These are phyloP conservation scores for Kluyveromyces wickerhamii DNA, from an alignment of 805 yeast genomes.

Conservation along the genomic window DNA sequence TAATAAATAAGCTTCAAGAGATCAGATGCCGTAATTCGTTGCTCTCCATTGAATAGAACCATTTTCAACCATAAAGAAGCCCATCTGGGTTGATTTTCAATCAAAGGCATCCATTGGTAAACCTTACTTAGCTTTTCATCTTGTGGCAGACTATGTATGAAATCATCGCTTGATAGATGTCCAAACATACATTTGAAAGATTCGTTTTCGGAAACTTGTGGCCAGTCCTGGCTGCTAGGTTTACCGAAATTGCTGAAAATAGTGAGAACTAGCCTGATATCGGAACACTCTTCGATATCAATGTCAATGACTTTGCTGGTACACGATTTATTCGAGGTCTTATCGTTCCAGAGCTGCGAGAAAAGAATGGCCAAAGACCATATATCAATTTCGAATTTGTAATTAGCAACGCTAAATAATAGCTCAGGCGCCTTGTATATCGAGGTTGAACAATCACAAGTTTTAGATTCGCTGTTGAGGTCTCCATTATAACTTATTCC, in stretches of 20 bases:
- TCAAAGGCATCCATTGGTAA: conserved; percentile 16
- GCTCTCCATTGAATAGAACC: conserved; percentile 39
- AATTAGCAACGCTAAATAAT: conserved; percentile 49
- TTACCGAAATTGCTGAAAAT: conserved; percentile 57
- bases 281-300: conserved; percentile 35
- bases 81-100: conserved; percentile 12
- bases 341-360: conserved; percentile 40
- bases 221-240: conserved; percentile 40
- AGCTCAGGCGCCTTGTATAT: conserved; percentile 73
- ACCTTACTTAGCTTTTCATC: conserved; percentile 11
- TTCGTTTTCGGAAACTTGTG: conserved; percentile 29
- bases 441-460: conserved; percentile 54
- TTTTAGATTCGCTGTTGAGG: conserved; percentile 23
- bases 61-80: conserved; percentile 35
- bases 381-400: conserved; percentile 51
- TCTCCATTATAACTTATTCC: conserved; percentile 48
- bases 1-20: conserved; percentile 3
- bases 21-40: conserved; percentile 39
- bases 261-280: conserved; percentile 49
- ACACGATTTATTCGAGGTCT: conserved; percentile 9
- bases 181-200: conserved; percentile 30
- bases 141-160: conserved; percentile 11
- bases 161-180: conserved; percentile 20
- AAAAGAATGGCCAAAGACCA: conserved; percentile 65
- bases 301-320: conserved; percentile 7